phyloP scores from a whole-genome alignment of 768 basidiomycete genomes.

The Clitopilus hobsonii region DNA sequence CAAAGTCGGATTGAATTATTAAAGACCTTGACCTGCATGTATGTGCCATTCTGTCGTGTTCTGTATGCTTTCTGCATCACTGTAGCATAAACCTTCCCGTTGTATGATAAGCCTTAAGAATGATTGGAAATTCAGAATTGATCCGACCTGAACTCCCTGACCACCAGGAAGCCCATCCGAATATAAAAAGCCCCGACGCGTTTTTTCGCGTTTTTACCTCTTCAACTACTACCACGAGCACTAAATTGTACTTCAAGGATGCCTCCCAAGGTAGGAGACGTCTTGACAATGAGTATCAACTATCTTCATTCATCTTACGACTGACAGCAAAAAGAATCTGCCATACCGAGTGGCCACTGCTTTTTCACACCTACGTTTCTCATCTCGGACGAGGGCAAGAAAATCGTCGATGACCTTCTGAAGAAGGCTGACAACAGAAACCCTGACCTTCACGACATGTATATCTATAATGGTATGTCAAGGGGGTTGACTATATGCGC shows the following conservation, averaged over 20 bases:
- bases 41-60: no score
- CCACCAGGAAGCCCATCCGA: no score
- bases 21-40: no score
- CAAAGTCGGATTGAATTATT: no score
- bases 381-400: conserved; percentile 22
- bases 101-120: no score
- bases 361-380: conserved; percentile 25
- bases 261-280: background rate
- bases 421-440: conserved; percentile 25
- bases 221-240: background rate
- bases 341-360: conserved; percentile 26
- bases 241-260: background rate
- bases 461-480: conserved; percentile 26
- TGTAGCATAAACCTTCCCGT: no score
- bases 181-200: background rate
- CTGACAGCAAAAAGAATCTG: conserved; percentile 2
- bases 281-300: background rate
- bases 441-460: conserved; percentile 29
- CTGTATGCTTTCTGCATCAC: no score
- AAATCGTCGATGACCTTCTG: conserved; percentile 21
- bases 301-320: no score
- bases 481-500: background rate
- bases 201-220: background rate
- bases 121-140: no score
- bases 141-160: no score